phyloP scores from a whole-genome alignment of 2,329 filamentous ascomycete genomes.

The Thielaviopsis populi region DNA sequence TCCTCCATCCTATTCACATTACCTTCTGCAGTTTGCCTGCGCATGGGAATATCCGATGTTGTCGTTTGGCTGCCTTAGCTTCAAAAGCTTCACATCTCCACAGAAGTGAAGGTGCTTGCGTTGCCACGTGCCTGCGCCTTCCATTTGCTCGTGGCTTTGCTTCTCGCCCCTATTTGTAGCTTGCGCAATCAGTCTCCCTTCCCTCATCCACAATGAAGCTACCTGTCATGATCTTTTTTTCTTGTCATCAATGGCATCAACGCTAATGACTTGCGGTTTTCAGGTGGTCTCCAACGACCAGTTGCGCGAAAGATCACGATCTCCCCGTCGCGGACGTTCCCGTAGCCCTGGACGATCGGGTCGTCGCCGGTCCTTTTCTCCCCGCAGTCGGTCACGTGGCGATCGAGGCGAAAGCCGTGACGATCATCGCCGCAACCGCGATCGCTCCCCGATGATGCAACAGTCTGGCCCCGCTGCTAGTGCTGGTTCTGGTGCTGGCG shows the following conservation, averaged over 20 bases:
- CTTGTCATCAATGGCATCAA: neutral
- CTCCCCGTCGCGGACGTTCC: conserved; percentile 64
- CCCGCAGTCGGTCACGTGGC: conserved; percentile 56
- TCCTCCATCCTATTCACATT: neutral
- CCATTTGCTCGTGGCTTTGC: neutral
- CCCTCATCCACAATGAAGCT: neutral
- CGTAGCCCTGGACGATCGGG: conserved; percentile 60
- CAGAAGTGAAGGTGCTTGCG: neutral
- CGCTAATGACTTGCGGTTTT: neutral
- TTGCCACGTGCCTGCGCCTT: neutral
- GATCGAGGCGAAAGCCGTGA: conserved; percentile 47
- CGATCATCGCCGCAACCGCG: conserved; percentile 59
- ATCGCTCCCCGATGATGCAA: conserved; percentile 59
- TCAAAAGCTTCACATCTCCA: neutral
- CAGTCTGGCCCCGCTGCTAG: conserved; percentile 50
- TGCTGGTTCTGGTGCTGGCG: conserved; percentile 45
- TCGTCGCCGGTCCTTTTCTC: conserved; percentile 63
- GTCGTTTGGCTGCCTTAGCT: neutral
- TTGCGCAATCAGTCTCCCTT: neutral
- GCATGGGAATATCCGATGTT: neutral
- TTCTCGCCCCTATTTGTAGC: neutral
- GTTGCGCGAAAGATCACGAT: conserved; percentile 73
- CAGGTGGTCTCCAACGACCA: conserved; percentile 20
- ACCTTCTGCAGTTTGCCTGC: neutral
- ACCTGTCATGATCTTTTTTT: neutral